Percentiles rank a stretch among this genome's conserved stretches.
These are phyloP conservation scores for Candida alai DNA, from an alignment of 805 yeast genomes.

Conservation along the genomic window DNA sequence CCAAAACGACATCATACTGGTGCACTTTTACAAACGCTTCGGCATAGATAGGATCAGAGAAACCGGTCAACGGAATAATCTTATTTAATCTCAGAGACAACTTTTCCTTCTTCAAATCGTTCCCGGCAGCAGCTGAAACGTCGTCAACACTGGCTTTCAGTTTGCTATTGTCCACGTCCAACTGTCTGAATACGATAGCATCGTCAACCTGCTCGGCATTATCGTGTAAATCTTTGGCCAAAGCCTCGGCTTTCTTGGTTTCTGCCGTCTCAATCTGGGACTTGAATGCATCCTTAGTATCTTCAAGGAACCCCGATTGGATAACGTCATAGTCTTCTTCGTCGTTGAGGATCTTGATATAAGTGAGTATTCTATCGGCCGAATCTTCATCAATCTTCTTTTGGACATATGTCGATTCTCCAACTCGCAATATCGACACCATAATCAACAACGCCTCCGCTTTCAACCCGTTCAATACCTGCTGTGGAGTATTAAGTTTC, in stretches of 20 bases:
- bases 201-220: constrained; percentile 78
- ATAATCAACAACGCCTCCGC: constrained; percentile 93
- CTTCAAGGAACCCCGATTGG: constrained; percentile 75
- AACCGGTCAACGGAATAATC: constrained; percentile 94
- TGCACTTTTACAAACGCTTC: constrained; percentile 96
- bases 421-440: constrained; percentile 88
- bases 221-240: constrained; percentile 54
- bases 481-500: constrained; percentile 49
- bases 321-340: constrained; percentile 50
- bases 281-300: constrained; percentile 81
- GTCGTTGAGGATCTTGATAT: constrained; percentile 74
- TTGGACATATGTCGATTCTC: constrained; percentile 65
- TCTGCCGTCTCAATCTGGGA: constrained; percentile 62
- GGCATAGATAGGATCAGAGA: constrained; percentile 95
- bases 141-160: constrained; percentile 47
- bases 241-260: constrained; percentile 50
- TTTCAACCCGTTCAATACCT: constrained; percentile 72
- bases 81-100: constrained; percentile 78
- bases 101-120: constrained; percentile 50
- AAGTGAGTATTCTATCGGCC: constrained; percentile 87
- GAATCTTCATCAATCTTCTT: constrained; percentile 93
- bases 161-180: constrained; percentile 39
- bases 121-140: constrained; percentile 47
- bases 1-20: constrained; percentile 93
- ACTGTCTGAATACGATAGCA: constrained; percentile 73